Percentiles rank a stretch among this genome's conserved stretches.
Evolutionary conservation across 139 green algal species (phyloP).

Genomic region (Picochlorum sp.): DNA sequence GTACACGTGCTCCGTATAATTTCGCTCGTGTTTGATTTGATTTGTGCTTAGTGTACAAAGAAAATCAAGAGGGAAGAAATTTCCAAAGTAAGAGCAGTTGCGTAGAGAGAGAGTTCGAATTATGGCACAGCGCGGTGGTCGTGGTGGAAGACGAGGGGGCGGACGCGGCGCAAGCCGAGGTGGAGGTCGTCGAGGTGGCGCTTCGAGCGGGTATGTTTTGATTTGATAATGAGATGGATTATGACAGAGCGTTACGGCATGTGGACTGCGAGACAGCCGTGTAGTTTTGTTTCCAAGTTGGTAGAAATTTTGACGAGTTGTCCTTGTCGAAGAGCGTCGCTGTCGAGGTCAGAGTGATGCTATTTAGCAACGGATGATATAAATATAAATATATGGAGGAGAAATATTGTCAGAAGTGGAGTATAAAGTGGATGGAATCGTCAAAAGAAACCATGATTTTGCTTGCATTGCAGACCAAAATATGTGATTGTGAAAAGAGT

Average conservation of each 20-base stretch:
- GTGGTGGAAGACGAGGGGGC: not conserved
- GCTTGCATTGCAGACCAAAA: not conserved
- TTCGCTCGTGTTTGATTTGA: too few species aligned
- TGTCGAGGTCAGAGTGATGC: too few species aligned
- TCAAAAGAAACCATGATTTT: not conserved
- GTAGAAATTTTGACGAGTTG: not conserved
- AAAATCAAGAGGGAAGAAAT: too few species aligned
- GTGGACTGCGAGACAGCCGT: not conserved
- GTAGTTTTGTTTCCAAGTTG: not conserved
- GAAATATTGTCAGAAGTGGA: too few species aligned
- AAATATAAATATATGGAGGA: too few species aligned
- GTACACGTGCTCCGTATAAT: too few species aligned
- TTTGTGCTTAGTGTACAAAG: too few species aligned
- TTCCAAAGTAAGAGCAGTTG: too few species aligned
- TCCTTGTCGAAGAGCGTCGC: too few species aligned
- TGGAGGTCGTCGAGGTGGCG: not conserved
- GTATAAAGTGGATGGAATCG: too few species aligned
- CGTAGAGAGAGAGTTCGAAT: not conserved
- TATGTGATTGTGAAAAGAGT: conserved; percentile 1
- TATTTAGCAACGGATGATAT: too few species aligned
- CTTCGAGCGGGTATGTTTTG: not conserved
- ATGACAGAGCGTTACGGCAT: not conserved
- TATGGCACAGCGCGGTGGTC: not conserved
- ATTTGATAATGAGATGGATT: too few species aligned
- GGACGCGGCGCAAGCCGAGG: not conserved